Evolutionary conservation across 2,329 filamentous ascomycete genomes (phyloP).

Genomic region (Chrysosporium keratinophilum): DNA sequence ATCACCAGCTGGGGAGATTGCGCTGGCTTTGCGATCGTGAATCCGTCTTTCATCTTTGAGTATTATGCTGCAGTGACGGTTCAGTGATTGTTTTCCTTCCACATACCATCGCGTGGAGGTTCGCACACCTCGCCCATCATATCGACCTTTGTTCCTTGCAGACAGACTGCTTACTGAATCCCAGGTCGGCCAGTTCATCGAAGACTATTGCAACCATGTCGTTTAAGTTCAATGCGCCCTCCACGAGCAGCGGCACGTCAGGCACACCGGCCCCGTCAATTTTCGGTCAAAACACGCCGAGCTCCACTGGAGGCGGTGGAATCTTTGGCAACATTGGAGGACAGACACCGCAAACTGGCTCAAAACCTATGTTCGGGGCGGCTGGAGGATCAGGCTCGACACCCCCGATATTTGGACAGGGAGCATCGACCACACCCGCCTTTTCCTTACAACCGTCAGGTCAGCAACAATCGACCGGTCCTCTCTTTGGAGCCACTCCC

Average conservation of each 20-base stretch:
- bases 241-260: conserved; percentile 21
- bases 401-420: conserved; percentile 12
- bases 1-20: background rate
- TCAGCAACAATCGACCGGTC: conserved; percentile 16
- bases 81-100: no score
- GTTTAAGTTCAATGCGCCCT: background rate
- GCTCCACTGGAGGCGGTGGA: conserved; percentile 6
- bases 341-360: conserved; percentile 4
- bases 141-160: background rate
- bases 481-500: conserved; percentile 30
- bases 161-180: background rate
- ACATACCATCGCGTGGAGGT: no score
- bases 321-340: conserved; percentile 17
- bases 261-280: conserved; percentile 9
- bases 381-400: conserved; percentile 7
- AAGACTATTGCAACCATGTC: background rate
- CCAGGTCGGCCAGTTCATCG: background rate
- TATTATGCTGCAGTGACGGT: no score
- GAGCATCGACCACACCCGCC: background rate
- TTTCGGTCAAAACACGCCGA: conserved; percentile 12
- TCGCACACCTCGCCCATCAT: no score
- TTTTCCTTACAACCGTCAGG: conserved; percentile 1
- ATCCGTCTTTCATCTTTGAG: no score
- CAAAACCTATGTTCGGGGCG: conserved; percentile 12
- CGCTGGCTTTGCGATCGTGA: no score